Evolutionary conservation across 352 stramenopile genomes (phyloP).

Genomic region (Pythium aristosporum): DNA sequence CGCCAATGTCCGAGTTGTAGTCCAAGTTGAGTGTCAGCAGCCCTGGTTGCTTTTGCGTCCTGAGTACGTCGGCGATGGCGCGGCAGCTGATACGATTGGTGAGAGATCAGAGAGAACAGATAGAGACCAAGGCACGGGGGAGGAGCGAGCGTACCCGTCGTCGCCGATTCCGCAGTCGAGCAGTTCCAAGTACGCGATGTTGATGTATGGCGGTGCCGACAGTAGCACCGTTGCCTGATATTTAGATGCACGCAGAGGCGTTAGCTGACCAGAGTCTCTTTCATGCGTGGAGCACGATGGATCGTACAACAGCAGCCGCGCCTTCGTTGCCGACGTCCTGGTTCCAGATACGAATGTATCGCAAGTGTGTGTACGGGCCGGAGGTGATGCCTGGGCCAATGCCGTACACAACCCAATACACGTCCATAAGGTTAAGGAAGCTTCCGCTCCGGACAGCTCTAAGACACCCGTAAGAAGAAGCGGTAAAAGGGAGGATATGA

Average conservation of each 20-base stretch:
- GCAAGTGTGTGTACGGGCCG: conserved; percentile 62
- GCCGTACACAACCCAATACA: conserved; percentile 36
- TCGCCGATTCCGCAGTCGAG: conserved; percentile 72
- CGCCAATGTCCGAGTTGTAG: conserved; percentile 64
- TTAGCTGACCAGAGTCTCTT: background rate
- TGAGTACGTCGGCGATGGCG: conserved; percentile 50
- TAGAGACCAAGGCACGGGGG: background rate
- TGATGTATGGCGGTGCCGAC: conserved; percentile 43
- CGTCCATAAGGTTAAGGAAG: conserved; percentile 48
- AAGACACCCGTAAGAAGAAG: background rate
- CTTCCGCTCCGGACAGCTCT: background rate
- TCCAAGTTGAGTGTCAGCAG: conserved; percentile 74
- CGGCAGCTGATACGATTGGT: conserved; percentile 39
- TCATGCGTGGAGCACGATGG: background rate
- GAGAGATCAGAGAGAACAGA: background rate
- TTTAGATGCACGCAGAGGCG: background rate
- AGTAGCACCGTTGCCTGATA: conserved; percentile 45
- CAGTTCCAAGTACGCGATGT: conserved; percentile 78
- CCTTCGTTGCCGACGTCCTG: conserved; percentile 79
- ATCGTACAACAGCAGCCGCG: conserved; percentile 57
- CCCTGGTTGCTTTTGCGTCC: conserved; percentile 49
- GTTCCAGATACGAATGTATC: conserved; percentile 82
- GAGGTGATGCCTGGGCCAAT: conserved; percentile 59
- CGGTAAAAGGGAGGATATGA: conserved; percentile 62
- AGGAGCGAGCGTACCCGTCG: conserved; percentile 31